Percentiles rank a stretch among this genome's conserved stretches.
Evolutionary conservation across 257 asterid species (phyloP).

Genomic region (Solanum appendiculatum): DNA sequence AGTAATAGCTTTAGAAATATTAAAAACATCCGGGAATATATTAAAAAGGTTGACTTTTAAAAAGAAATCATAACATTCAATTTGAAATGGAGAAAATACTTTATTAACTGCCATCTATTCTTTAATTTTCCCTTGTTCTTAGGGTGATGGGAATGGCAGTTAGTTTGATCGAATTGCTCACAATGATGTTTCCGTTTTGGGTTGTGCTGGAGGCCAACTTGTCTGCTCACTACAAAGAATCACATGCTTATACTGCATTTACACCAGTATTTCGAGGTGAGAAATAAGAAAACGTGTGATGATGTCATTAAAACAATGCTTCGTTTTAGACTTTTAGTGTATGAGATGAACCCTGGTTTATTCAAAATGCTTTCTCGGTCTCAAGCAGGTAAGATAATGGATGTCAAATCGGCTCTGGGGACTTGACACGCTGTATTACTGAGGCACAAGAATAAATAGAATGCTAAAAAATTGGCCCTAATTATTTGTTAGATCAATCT

Average conservation of each 20-base stretch:
- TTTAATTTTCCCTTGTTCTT: background rate
- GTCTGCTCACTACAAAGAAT: background rate
- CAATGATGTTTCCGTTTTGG: background rate
- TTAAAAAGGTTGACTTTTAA: background rate
- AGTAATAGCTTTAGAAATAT: background rate
- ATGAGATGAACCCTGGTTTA: background rate
- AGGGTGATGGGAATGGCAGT: background rate
- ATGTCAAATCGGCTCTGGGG: background rate
- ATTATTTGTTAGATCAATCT: background rate
- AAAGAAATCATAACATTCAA: background rate
- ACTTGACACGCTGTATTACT: background rate
- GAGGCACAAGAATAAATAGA: background rate
- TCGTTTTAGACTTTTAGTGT: background rate
- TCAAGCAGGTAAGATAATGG: background rate
- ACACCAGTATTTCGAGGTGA: background rate
- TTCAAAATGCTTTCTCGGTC: background rate
- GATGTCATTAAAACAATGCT: background rate
- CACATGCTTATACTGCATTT: background rate
- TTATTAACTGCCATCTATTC: background rate
- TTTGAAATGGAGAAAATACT: background rate
- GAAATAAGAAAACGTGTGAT: background rate
- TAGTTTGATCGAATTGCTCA: background rate
- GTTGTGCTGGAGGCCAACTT: background rate
- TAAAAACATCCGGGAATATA: background rate
- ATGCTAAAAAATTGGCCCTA: background rate